These are phyloP conservation scores for Blastobotrys muscicola DNA, from an alignment of 805 yeast species.

Conservation along the genomic window DNA sequence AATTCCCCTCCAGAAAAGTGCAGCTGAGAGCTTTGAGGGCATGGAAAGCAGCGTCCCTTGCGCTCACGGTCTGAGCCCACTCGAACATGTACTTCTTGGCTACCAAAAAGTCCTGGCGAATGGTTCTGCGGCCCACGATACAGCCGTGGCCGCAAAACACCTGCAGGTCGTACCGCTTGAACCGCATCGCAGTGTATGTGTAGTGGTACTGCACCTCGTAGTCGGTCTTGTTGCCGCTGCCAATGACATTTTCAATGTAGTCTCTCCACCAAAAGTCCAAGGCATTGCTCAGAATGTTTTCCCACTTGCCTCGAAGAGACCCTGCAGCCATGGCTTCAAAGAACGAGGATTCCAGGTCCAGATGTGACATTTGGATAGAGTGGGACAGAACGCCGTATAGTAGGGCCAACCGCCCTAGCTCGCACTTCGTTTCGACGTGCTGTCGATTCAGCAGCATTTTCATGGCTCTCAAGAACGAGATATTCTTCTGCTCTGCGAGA, in stretches of 20 bases:
- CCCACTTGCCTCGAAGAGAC: slow-evolving; percentile 45
- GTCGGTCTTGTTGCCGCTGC: neutral
- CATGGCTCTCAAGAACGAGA: slow-evolving; percentile 45
- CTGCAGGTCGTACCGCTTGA: slow-evolving; percentile 62
- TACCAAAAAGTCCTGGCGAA: slow-evolving; percentile 37
- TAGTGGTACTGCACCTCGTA: slow-evolving; percentile 38
- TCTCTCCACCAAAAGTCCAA: slow-evolving; percentile 51
- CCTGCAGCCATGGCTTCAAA: slow-evolving; percentile 28
- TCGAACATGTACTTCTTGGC: slow-evolving; percentile 41
- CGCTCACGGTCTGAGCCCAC: slow-evolving; percentile 43
- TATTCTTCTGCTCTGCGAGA: slow-evolving; percentile 11
- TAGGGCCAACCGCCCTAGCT: slow-evolving; percentile 57
- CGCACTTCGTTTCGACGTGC: slow-evolving; percentile 35
- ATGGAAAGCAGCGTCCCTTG: slow-evolving; percentile 41
- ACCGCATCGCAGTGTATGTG: slow-evolving; percentile 61
- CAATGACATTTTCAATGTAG: slow-evolving; percentile 13
- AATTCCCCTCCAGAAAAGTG: slow-evolving; percentile 34
- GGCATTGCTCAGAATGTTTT: slow-evolving; percentile 55
- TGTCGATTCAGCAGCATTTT: slow-evolving; percentile 48
- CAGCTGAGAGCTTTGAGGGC: slow-evolving; percentile 51
- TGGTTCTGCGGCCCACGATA: slow-evolving; percentile 59
- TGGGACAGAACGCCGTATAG: slow-evolving; percentile 58
- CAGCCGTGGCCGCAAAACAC: slow-evolving; percentile 73
- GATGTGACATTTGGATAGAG: slow-evolving; percentile 61
- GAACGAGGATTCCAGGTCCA: slow-evolving; percentile 48